These are phyloP conservation scores for Tetragonia tetragonoides DNA, from an alignment of 148 eudicot species.

Conservation along the genomic window DNA sequence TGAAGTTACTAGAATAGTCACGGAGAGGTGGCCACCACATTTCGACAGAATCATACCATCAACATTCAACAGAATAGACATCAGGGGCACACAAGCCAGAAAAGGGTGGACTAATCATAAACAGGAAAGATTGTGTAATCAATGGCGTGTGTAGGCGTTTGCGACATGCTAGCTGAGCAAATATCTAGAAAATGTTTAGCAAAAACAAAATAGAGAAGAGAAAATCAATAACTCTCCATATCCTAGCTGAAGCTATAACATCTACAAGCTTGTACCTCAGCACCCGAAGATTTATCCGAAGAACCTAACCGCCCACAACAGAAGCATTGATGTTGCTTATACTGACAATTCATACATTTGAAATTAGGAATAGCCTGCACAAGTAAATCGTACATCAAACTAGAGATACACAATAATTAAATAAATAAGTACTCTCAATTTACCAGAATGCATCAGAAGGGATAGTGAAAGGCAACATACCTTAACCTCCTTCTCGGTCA, in stretches of 20 bases:
- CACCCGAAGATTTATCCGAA: constrained; percentile 69
- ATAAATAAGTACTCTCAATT: constrained; percentile 2
- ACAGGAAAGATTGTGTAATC: not conserved
- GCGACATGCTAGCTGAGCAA: not conserved
- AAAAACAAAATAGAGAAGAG: not conserved
- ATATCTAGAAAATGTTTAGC: not conserved
- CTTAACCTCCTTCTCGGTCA: constrained; percentile 52
- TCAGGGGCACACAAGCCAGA: not conserved
- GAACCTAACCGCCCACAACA: constrained; percentile 78
- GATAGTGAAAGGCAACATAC: constrained; percentile 35
- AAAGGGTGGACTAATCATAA: not conserved
- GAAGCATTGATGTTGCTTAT: constrained; percentile 83
- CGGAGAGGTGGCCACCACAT: not conserved
- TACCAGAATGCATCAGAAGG: not conserved
- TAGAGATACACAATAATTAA: not conserved
- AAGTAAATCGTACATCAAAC: constrained; percentile 8
- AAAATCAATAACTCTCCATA: not conserved
- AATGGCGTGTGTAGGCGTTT: not conserved
- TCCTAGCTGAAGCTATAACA: not conserved
- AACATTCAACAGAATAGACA: not conserved
- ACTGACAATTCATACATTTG: constrained; percentile 65
- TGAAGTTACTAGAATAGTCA: not conserved
- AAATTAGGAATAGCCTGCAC: constrained; percentile 56
- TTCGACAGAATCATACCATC: not conserved
- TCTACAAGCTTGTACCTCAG: constrained; percentile 54